A percentile compares a stretch with the other conserved stretches of the same genome.
Evolutionary conservation across 192 early-diverging fungal species (phyloP).

Genomic region (Coemansia javaensis): DNA sequence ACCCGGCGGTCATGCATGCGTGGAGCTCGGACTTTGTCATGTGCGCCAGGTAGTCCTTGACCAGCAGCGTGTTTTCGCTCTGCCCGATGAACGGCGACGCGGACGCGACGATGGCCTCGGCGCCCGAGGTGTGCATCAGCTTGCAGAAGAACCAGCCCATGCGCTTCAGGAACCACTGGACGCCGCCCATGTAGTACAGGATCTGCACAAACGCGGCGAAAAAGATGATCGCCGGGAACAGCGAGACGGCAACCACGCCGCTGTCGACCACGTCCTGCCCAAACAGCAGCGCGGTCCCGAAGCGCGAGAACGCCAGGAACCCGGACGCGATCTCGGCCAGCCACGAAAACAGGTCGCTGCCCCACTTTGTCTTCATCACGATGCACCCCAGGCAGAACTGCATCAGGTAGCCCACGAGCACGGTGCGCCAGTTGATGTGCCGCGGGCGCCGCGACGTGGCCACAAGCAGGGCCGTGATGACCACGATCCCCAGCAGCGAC

Average conservation of each 20-base stretch:
- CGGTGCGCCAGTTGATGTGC: conserved; percentile 72
- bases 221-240: conserved; percentile 83
- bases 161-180: conserved; percentile 73
- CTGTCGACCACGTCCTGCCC: conserved; percentile 38
- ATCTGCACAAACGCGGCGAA: conserved; percentile 82
- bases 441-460: conserved; percentile 59
- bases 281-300: conserved; percentile 65
- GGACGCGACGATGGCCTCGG: conserved; percentile 77
- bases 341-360: conserved; percentile 68
- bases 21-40: conserved; percentile 84
- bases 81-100: conserved; percentile 86
- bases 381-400: conserved; percentile 80
- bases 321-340: conserved; percentile 54
- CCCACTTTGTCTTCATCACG: conserved; percentile 66
- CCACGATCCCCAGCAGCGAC: conserved; percentile 64
- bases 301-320: conserved; percentile 63
- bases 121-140: conserved; percentile 71
- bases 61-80: conserved; percentile 78
- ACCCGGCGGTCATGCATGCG: conserved; percentile 80
- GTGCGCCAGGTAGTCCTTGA: conserved; percentile 73
- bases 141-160: conserved; percentile 64
- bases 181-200: conserved; percentile 75
- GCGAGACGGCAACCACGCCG: conserved; percentile 59
- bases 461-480: conserved; percentile 54
- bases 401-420: conserved; percentile 60